Evolutionary conservation across 2,329 filamentous ascomycete species (phyloP).

Genomic region (Didymella exigua): DNA sequence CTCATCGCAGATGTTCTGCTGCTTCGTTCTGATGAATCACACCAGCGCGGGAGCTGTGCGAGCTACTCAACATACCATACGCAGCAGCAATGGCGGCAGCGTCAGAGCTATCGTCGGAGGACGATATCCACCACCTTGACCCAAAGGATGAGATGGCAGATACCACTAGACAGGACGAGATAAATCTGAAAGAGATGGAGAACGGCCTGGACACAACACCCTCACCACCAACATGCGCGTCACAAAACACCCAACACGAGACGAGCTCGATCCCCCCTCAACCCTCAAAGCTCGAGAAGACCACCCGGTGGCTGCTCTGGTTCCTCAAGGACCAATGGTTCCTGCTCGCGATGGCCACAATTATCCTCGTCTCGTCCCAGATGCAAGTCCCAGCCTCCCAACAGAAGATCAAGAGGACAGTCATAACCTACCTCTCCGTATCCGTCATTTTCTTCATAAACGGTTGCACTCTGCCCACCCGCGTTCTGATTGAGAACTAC

Average conservation of each 20-base stretch:
- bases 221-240: background rate
- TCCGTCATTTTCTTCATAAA: conserved; percentile 74
- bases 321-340: conserved; percentile 67
- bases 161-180: background rate
- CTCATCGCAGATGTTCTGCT: background rate
- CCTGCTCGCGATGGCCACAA: conserved; percentile 64
- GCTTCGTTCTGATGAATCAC: background rate
- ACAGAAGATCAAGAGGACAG: conserved; percentile 55
- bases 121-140: background rate
- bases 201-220: background rate
- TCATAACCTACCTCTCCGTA: conserved; percentile 70
- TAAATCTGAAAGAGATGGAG: background rate
- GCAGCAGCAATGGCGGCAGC: background rate
- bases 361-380: conserved; percentile 60
- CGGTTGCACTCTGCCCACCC: conserved; percentile 69
- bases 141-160: conserved; percentile 1
- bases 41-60: background rate
- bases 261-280: background rate
- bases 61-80: background rate
- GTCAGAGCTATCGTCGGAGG: conserved; percentile 1
- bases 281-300: conserved; percentile 15
- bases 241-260: background rate
- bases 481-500: conserved; percentile 65
- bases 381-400: conserved; percentile 62
- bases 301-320: conserved; percentile 28